A percentile compares a stretch with the other conserved stretches of the same genome.
phyloP scores from a whole-genome alignment of 2,329 filamentous ascomycete species.

The Aureobasidium sp. region DNA sequence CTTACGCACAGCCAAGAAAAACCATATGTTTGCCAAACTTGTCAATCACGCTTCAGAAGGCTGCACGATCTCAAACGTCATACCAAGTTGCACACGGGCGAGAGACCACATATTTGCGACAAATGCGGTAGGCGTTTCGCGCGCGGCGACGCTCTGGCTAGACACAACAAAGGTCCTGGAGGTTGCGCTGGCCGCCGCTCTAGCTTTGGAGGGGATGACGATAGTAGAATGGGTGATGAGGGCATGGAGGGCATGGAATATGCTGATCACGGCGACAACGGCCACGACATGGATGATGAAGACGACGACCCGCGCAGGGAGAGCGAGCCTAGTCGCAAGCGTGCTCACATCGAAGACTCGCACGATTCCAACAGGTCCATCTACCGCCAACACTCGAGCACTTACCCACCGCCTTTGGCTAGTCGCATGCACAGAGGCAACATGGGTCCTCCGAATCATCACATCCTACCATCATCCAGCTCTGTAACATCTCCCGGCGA shows the following conservation, averaged over 20 bases:
- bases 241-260: conserved; percentile 58
- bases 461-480: conserved; percentile 25
- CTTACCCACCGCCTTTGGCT: conserved; percentile 69
- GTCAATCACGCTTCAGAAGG: conserved; percentile 82
- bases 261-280: conserved; percentile 47
- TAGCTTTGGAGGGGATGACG: conserved; percentile 75
- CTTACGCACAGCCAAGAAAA: conserved; percentile 98
- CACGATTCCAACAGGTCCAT: conserved; percentile 46
- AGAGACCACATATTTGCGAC: conserved; percentile 87
- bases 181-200: conserved; percentile 87
- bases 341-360: conserved; percentile 55
- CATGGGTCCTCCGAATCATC: conserved; percentile 30
- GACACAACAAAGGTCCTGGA: conserved; percentile 91
- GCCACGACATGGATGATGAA: conserved; percentile 50
- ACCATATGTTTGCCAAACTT: conserved; percentile 89
- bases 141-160: conserved; percentile 84
- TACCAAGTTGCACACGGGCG: conserved; percentile 91
- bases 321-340: conserved; percentile 68
- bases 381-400: conserved; percentile 61
- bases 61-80: conserved; percentile 94
- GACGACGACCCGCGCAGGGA: conserved; percentile 46
- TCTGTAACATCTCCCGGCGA: conserved; percentile 29
- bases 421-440: conserved; percentile 20
- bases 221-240: conserved; percentile 46
- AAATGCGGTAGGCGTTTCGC: conserved; percentile 95